Evolutionary conservation across 1,139 yeast species (phyloP).

Genomic region (Suhomyces guaymorum): DNA sequence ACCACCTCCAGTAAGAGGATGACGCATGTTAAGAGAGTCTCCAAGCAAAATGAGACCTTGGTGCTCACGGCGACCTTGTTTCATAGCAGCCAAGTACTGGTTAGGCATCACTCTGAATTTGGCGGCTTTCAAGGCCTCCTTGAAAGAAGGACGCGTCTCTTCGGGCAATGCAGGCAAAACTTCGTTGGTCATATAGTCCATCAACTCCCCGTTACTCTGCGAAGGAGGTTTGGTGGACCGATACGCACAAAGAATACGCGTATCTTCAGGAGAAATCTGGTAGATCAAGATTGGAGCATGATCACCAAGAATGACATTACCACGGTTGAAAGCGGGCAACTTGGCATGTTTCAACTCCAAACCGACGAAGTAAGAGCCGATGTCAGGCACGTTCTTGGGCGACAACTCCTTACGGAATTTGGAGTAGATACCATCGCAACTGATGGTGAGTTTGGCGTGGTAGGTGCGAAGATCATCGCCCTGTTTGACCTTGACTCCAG

Average conservation of each 20-base stretch:
- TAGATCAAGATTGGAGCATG: conserved; percentile 89
- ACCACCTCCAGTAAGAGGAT: conserved; percentile 98
- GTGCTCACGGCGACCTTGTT: conserved; percentile 49
- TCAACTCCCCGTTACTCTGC: conserved; percentile 55
- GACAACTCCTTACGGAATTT: conserved; percentile 79
- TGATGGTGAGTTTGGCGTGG: conserved; percentile 65
- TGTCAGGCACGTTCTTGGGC: conserved; percentile 57
- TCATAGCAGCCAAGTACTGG: conserved; percentile 79
- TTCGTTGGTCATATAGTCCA: conserved; percentile 55
- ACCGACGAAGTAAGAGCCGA: conserved; percentile 87
- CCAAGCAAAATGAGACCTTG: conserved; percentile 88
- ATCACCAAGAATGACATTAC: conserved; percentile 85
- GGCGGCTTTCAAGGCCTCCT: conserved; percentile 38
- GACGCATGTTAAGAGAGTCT: conserved; percentile 96
- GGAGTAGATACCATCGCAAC: conserved; percentile 94
- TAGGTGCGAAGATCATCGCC: conserved; percentile 31
- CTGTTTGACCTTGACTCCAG: conserved; percentile 62
- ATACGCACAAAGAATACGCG: conserved; percentile 88
- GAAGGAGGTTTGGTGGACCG: conserved; percentile 76
- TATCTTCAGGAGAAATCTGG: conserved; percentile 79
- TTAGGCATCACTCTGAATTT: conserved; percentile 90
- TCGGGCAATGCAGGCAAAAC: conserved; percentile 75
- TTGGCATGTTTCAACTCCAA: conserved; percentile 69
- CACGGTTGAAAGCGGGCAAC: conserved; percentile 72
- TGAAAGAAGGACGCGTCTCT: conserved; percentile 63